These are phyloP conservation scores for Teratosphaeriaceae sp. DNA, from an alignment of 2,329 filamentous ascomycete genomes.

Conservation along the genomic window DNA sequence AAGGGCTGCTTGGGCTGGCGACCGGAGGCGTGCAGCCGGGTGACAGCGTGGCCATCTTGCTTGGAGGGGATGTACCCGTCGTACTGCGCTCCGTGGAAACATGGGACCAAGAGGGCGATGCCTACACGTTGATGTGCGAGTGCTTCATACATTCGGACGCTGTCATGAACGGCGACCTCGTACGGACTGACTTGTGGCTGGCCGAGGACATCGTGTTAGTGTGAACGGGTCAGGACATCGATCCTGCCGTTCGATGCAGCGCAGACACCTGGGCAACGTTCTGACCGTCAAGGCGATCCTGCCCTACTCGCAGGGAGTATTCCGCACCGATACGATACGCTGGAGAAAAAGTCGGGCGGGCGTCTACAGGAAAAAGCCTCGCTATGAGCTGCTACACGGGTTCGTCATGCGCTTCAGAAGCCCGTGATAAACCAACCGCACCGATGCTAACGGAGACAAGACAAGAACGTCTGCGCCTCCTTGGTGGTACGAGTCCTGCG, in stretches of 20 bases:
- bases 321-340: no score
- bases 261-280: not conserved
- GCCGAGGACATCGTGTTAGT: conserved; percentile 23
- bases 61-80: conserved; percentile 26
- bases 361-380: no score
- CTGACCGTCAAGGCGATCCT: not conserved
- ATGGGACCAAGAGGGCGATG: conserved; percentile 11
- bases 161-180: conserved; percentile 22
- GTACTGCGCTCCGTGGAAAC: conserved; percentile 16
- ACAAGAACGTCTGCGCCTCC: no score
- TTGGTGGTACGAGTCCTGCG: not conserved
- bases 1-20: conserved; percentile 20
- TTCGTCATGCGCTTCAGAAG: no score
- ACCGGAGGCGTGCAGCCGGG: conserved; percentile 18
- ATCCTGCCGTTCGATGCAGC: not conserved
- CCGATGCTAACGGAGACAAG: no score
- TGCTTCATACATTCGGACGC: conserved; percentile 19
- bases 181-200: conserved; percentile 12
- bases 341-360: no score
- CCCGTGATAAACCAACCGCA: no score
- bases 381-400: no score
- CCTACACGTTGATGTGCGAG: conserved; percentile 24
- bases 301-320: not conserved
- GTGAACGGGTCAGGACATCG: no score
- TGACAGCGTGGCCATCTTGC: conserved; percentile 19